Evolutionary conservation across 805 yeast species (phyloP), one percentile per base, ranked within the genome.

Genomic region (Clavispora fructus): DNA sequence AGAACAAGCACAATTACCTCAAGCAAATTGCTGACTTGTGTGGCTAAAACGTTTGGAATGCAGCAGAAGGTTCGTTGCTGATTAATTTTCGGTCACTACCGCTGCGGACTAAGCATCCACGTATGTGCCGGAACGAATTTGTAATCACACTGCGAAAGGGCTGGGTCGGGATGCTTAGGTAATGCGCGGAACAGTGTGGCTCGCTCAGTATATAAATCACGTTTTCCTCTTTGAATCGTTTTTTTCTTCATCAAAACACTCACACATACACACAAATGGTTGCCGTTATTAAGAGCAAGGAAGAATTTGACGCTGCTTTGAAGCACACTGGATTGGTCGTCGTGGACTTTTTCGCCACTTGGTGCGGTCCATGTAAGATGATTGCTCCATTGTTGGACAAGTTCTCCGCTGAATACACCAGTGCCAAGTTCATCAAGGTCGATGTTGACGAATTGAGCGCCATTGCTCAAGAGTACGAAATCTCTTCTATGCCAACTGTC

Each of bases 361-460:
- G 98, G 97, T 92, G 99, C 72, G 97, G 97, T 58, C 98, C 99
- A 52, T 92, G 99, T 78, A 94, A 92, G 79, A 87, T 87, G 82
- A 85, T 94, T 71, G 91, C 97, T 46, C 99, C 99, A 59, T 74
- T 88, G 73, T 73, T 92, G 58, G 96, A 91, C 64, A 85, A 85
- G 68, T 84, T 91, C 62, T 74, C 90, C 38, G 67, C 69, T 40
- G 80, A 83, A 67, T 83, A 83, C 79, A 53, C 82, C 27, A 69
- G 73, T 45, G 88, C 85, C 58, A 79, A 76, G 58, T 92, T 94
- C 79, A 77, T 79, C 80, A 90, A 92, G 78, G 82, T 94, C 45
- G 98, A 92, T 63, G 96, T 91, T 53, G 98, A 94, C 65, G 83
- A 83, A 67, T 77, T 87, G 55, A 80, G 83, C 37, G 82, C 79